These are phyloP conservation scores for Buddleja alternifolia DNA, from an alignment of 257 asterid species.

Conservation along the genomic window DNA sequence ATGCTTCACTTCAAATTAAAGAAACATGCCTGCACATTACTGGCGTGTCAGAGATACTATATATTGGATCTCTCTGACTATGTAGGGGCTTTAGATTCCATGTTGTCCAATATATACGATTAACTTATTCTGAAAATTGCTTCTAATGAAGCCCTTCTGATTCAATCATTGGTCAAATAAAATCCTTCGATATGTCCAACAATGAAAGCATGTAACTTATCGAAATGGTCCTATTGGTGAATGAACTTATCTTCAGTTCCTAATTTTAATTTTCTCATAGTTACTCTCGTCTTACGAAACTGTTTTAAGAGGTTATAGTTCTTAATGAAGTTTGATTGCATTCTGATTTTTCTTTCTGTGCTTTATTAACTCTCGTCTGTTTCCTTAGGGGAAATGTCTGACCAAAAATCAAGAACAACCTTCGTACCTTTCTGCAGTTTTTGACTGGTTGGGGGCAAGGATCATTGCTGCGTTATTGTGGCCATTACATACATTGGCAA, in stretches of 20 bases:
- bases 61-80: too few species aligned
- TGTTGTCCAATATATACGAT: neutral
- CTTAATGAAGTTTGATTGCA: neutral
- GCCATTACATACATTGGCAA: constrained; percentile 85
- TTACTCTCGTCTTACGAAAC: neutral
- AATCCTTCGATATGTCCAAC: neutral
- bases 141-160: neutral
- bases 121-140: neutral
- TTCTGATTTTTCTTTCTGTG: constrained; percentile 24
- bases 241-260: neutral
- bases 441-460: constrained; percentile 80
- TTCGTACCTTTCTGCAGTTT: constrained; percentile 50
- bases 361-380: constrained; percentile 16
- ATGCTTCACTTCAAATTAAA: too few species aligned
- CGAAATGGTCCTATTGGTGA: neutral
- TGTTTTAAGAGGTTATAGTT: neutral
- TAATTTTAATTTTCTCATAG: neutral
- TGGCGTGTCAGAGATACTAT: too few species aligned
- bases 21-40: too few species aligned
- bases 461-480: constrained; percentile 54
- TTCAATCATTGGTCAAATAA: neutral
- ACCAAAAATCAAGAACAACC: constrained; percentile 68
- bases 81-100: too few species aligned
- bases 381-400: constrained; percentile 78
- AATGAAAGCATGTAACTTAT: neutral